Conservation (phyloP, 2,329 filamentous ascomycete genomes). For the Chaetomium globosum region DNA sequence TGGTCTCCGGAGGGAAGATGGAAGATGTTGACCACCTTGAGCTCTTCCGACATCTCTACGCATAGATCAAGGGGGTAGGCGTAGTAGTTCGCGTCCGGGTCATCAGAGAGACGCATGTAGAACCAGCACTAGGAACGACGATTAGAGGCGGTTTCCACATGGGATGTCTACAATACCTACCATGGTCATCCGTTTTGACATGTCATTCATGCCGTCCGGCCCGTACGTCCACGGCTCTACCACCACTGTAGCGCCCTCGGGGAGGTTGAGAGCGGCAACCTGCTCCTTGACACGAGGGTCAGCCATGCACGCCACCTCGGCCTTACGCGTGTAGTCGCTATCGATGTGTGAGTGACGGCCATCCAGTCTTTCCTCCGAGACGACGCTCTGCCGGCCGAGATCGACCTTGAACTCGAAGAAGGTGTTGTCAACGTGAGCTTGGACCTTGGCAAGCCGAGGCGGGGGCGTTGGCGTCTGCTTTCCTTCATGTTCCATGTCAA, state of each 20-base stretch:
- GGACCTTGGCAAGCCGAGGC: slow-evolving; percentile 46
- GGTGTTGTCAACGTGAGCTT: slow-evolving; percentile 41
- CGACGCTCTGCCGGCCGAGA: slow-evolving; percentile 36
- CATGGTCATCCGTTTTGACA: slow-evolving; percentile 53
- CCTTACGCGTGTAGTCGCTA: slow-evolving; percentile 51
- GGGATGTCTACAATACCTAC: slow-evolving; percentile 37
- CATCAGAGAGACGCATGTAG: slow-evolving; percentile 46
- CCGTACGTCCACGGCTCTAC: slow-evolving; percentile 61
- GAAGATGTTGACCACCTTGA: slow-evolving; percentile 55
- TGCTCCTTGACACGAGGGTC: slow-evolving; percentile 49
- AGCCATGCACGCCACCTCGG: slow-evolving; percentile 50
- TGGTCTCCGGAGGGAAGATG: slow-evolving; percentile 50
- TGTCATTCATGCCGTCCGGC: slow-evolving; percentile 56
- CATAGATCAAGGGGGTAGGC: slow-evolving; percentile 59
- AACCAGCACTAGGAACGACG: slow-evolving; percentile 40
- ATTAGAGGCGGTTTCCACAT: not conserved
- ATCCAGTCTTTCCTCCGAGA: slow-evolving; percentile 41
- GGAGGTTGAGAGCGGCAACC: slow-evolving; percentile 48
- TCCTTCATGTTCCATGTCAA: slow-evolving; percentile 48
- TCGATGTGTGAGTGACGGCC: slow-evolving; percentile 54
- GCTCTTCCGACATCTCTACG: slow-evolving; percentile 53
- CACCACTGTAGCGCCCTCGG: slow-evolving; percentile 48
- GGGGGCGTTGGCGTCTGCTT: slow-evolving; percentile 37
- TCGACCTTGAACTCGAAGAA: slow-evolving; percentile 44
- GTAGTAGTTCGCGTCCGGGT: slow-evolving; percentile 58